Evolutionary conservation across 352 stramenopile species (phyloP).

Genomic region (Phytophthora hibernalis): DNA sequence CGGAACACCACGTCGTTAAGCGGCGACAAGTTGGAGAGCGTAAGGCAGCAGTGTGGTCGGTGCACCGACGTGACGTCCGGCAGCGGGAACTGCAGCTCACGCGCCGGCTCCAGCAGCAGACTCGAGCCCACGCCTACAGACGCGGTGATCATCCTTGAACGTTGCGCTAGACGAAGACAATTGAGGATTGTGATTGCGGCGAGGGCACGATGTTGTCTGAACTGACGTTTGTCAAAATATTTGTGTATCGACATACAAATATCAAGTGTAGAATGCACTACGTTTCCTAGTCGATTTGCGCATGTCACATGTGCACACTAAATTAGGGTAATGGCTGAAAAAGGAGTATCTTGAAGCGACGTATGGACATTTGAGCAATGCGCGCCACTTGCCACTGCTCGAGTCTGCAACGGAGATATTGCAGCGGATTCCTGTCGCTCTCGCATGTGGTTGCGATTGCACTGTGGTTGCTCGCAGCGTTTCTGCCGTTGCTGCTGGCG

Average conservation of each 20-base stretch:
- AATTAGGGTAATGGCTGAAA: not conserved
- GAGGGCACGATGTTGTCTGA: not conserved
- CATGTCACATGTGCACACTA: conserved; percentile 13
- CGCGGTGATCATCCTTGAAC: conserved; percentile 77
- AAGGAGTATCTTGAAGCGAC: conserved; percentile 27
- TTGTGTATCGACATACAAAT: no score
- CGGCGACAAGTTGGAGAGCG: conserved; percentile 73
- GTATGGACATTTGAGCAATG: conserved; percentile 38
- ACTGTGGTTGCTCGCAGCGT: conserved; percentile 46
- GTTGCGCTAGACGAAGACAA: no score
- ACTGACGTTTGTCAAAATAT: no score
- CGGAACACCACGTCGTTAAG: conserved; percentile 75
- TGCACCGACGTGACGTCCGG: conserved; percentile 13
- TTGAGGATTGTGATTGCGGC: conserved; percentile 18
- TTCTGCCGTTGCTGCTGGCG: conserved; percentile 69
- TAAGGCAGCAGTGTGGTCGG: conserved; percentile 39
- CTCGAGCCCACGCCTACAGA: conserved; percentile 76
- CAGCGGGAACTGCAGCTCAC: conserved; percentile 57
- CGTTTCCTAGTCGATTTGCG: not conserved
- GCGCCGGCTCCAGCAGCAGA: conserved; percentile 73
- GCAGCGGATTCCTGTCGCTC: conserved; percentile 56
- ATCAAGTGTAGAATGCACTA: conserved; percentile 1
- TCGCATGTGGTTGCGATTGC: conserved; percentile 55
- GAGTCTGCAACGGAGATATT: conserved; percentile 67
- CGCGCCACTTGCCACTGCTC: conserved; percentile 54